A percentile compares a stretch with the other conserved stretches of the same genome.
These are phyloP conservation scores for Neoarthrinium moseri DNA, from an alignment of 2,329 filamentous ascomycete genomes.

Conservation along the genomic window DNA sequence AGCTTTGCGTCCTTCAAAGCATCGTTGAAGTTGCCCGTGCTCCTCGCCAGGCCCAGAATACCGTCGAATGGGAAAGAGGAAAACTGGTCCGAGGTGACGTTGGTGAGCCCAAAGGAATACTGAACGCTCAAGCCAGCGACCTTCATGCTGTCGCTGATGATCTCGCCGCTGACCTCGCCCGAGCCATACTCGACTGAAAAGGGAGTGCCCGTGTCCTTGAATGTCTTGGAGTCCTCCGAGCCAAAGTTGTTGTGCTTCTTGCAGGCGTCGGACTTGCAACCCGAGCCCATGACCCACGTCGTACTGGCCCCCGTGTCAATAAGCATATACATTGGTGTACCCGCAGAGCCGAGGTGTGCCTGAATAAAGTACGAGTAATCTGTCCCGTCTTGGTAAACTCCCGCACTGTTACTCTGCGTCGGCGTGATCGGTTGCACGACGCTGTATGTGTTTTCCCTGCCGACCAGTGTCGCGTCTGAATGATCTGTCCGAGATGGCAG, in stretches of 20 bases:
- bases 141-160: conserved; percentile 65
- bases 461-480: conserved; percentile 22
- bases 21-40: conserved; percentile 61
- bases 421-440: conserved; percentile 46
- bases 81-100: conserved; percentile 72
- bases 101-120: conserved; percentile 72
- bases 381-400: conserved; percentile 62
- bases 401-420: conserved; percentile 45
- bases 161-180: conserved; percentile 66
- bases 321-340: conserved; percentile 58
- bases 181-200: conserved; percentile 77
- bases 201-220: conserved; percentile 47
- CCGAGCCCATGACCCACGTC: conserved; percentile 78
- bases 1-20: conserved; percentile 54
- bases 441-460: conserved; percentile 45
- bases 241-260: conserved; percentile 69
- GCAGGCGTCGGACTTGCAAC: conserved; percentile 68
- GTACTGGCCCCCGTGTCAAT: conserved; percentile 68
- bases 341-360: conserved; percentile 53
- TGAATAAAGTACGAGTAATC: conserved; percentile 66
- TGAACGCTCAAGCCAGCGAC: conserved; percentile 64
- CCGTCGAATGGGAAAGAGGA: conserved; percentile 80
- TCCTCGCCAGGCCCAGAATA: conserved; percentile 75
- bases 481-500: conserved; percentile 15
- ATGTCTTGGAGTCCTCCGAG: conserved; percentile 60